A percentile compares a stretch with the other conserved stretches of the same genome.
These are phyloP conservation scores for Bruguiera hainesii DNA, from an alignment of 441 rosid genomes.

Conservation along the genomic window DNA sequence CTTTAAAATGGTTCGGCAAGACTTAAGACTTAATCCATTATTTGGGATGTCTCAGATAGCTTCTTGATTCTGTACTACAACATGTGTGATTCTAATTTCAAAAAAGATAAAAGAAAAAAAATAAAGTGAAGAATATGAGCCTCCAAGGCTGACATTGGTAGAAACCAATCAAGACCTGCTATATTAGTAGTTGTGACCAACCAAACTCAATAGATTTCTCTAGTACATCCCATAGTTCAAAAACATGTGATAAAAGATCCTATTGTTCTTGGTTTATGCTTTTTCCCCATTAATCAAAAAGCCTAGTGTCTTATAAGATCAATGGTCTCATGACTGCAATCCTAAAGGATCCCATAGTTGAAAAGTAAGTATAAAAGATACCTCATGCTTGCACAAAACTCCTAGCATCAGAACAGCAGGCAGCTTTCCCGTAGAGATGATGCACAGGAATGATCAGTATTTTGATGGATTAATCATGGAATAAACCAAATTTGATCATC, in stretches of 20 bases:
- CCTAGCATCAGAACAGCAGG: conserved; percentile 10
- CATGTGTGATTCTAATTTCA: too few relatives aligned
- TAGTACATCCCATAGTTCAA: background rate
- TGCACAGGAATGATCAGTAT: conserved; percentile 7
- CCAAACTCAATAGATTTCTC: background rate
- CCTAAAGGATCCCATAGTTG: background rate
- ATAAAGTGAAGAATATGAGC: too few relatives aligned
- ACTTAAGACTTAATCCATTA: too few relatives aligned
- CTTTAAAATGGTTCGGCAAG: too few relatives aligned
- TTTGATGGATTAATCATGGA: conserved; percentile 26
- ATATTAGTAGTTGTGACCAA: too few relatives aligned
- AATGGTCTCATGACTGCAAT: background rate
- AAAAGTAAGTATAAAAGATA: conserved; percentile 7
- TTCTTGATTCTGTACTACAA: too few relatives aligned
- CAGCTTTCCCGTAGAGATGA: conserved; percentile 19
- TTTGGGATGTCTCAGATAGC: too few relatives aligned
- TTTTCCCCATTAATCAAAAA: background rate
- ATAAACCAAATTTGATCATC: conserved; percentile 51
- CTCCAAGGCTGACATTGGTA: too few relatives aligned
- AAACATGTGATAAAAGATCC: background rate
- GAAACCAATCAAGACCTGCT: too few relatives aligned
- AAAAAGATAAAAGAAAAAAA: too few relatives aligned
- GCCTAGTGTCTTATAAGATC: background rate
- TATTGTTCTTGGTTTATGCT: conserved; percentile 2
- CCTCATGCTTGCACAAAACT: conserved; percentile 18